phyloP scores from a whole-genome alignment of 805 yeast species.

The Candida chauliodis region DNA sequence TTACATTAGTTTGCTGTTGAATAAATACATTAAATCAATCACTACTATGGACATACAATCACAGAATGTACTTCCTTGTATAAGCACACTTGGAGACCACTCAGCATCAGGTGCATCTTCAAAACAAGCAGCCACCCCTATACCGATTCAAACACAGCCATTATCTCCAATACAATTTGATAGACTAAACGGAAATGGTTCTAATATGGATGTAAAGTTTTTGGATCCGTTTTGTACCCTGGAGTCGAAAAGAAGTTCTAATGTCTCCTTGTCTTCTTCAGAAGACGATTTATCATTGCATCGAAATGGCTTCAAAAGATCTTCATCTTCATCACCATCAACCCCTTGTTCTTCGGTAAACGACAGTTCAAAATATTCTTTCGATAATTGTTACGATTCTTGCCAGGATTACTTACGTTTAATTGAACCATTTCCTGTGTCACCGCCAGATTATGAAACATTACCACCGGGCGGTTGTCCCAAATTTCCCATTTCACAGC shows the following conservation, averaged over 20 bases:
- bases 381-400: background rate
- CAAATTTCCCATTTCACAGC: constrained; percentile 24
- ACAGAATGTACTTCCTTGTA: no score
- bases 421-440: constrained; percentile 36
- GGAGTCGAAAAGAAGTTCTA: background rate
- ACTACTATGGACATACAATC: no score
- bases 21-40: no score
- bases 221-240: background rate
- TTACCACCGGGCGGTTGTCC: constrained; percentile 47
- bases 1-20: no score
- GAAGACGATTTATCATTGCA: constrained; percentile 7
- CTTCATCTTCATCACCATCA: constrained; percentile 3
- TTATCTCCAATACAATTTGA: no score
- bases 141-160: no score
- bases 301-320: background rate
- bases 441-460: constrained; percentile 34
- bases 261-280: constrained; percentile 1
- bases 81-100: no score
- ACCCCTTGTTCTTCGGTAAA: constrained; percentile 5
- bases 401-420: constrained; percentile 22
- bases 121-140: no score
- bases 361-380: background rate
- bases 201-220: no score
- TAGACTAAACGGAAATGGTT: no score
- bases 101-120: no score